Conservation (phyloP, 768 basidiomycete species). For the Macrolepiota albuminosa region DNA sequence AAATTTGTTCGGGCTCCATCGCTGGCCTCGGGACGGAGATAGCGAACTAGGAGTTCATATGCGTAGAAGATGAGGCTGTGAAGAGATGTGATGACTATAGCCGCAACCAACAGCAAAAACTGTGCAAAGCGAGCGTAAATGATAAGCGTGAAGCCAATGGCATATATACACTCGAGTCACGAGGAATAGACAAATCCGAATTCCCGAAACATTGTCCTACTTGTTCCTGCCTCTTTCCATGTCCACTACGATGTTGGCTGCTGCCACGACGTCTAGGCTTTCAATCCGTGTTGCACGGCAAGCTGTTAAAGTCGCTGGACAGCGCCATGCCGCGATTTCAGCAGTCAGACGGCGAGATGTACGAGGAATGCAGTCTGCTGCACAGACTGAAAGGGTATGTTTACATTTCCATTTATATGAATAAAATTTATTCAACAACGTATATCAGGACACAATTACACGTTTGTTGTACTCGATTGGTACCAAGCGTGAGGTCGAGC, state of each 20-base stretch:
- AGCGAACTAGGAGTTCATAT: slow-evolving; percentile 1
- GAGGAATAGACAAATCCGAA: slow-evolving; percentile 12
- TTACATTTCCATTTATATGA: not conserved
- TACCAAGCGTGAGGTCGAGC: slow-evolving; percentile 95
- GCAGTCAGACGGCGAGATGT: slow-evolving; percentile 34
- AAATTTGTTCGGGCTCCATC: not conserved
- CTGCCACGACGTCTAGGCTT: slow-evolving; percentile 29
- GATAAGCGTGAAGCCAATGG: slow-evolving; percentile 17
- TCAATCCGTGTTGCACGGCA: slow-evolving; percentile 35
- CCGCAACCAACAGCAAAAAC: slow-evolving; percentile 24
- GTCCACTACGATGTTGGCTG: slow-evolving; percentile 28
- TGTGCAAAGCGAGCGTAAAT: slow-evolving; percentile 20
- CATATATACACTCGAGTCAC: slow-evolving; percentile 18
- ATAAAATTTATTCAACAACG: not conserved
- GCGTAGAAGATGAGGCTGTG: slow-evolving; percentile 1
- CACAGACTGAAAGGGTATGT: slow-evolving; percentile 72
- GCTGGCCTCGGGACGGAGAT: not conserved
- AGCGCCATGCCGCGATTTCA: slow-evolving; percentile 39
- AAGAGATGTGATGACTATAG: not conserved
- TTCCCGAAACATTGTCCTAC: slow-evolving; percentile 13
- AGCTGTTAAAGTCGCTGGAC: slow-evolving; percentile 44
- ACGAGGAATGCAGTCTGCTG: slow-evolving; percentile 53
- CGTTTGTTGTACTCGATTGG: slow-evolving; percentile 96
- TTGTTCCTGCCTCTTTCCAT: slow-evolving; percentile 13
- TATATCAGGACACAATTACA: slow-evolving; percentile 86